Evolutionary conservation across 805 yeast species (phyloP).

Genomic region (Kluyveromyces lactis): DNA sequence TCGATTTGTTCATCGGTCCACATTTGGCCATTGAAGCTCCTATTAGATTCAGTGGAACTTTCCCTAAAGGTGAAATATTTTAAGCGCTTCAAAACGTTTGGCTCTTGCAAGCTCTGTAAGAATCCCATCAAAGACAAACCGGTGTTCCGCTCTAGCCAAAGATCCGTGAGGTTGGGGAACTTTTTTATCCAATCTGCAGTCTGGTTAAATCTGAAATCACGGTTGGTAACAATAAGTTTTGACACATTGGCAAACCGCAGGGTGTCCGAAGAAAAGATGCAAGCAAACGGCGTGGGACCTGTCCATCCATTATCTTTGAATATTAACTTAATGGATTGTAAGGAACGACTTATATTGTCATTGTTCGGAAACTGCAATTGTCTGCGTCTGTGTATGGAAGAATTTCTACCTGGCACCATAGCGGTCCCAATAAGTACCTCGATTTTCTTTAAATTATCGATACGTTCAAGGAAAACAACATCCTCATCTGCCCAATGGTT

Average conservation of each 20-base stretch:
- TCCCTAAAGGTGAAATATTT: conserved; percentile 25
- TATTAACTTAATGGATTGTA: not conserved
- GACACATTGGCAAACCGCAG: not conserved
- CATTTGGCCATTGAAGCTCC: conserved; percentile 9
- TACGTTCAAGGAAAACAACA: not conserved
- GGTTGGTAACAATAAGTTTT: not conserved
- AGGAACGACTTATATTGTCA: not conserved
- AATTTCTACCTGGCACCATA: too few relatives aligned
- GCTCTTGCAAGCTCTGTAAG: conserved; percentile 10
- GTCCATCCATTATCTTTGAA: not conserved
- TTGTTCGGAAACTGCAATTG: too few relatives aligned
- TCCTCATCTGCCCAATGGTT: not conserved
- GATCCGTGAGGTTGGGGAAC: conserved; percentile 14
- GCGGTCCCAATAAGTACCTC: conserved; percentile 1
- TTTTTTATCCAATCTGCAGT: conserved; percentile 17
- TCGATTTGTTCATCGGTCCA: not conserved
- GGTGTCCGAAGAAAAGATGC: not conserved
- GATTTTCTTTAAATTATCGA: conserved; percentile 3
- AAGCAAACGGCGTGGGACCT: not conserved
- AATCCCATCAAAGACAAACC: conserved; percentile 15
- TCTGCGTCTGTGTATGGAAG: too few relatives aligned
- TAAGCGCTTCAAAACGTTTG: conserved; percentile 13
- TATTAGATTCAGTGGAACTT: conserved; percentile 7
- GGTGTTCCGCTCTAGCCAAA: conserved; percentile 26
- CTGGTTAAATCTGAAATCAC: not conserved